A percentile compares a stretch with the other conserved stretches of the same genome.
Evolutionary conservation across 495 filamentous ascomycete species (phyloP).

Genomic region (Aspergillus carlsbadensis): DNA sequence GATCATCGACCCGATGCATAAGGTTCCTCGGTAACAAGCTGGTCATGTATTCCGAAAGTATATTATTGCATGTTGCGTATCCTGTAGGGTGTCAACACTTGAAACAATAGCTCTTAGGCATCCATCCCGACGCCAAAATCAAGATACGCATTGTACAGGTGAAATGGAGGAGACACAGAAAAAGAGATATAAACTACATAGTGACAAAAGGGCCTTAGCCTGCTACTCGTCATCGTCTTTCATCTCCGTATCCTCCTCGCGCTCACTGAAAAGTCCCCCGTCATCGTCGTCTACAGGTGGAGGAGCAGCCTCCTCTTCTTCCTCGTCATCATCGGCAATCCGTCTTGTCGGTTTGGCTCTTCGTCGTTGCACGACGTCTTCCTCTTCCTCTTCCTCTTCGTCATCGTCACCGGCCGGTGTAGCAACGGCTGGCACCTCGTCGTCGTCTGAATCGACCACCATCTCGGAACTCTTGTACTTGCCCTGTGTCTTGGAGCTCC

Average conservation of each 20-base stretch:
- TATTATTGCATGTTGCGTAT: too few species aligned
- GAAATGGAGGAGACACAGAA: background rate
- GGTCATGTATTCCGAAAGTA: too few species aligned
- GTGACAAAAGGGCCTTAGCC: background rate
- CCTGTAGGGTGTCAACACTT: too few species aligned
- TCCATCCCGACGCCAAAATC: conserved; percentile 1
- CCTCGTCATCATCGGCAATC: conserved; percentile 47
- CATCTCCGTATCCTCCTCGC: conserved; percentile 25
- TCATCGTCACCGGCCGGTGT: conserved; percentile 34
- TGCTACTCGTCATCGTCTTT: conserved; percentile 18
- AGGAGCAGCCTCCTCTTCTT: conserved; percentile 31
- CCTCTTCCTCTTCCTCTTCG: conserved; percentile 36
- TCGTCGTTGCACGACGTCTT: conserved; percentile 35
- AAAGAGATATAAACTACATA: conserved; percentile 5
- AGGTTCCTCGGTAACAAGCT: too few species aligned
- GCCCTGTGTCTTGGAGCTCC: conserved; percentile 52
- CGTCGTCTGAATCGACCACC: conserved; percentile 71
- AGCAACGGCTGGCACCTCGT: conserved; percentile 33
- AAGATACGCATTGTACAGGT: background rate
- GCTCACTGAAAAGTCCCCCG: conserved; percentile 22
- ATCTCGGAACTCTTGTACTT: conserved; percentile 83
- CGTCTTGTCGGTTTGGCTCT: conserved; percentile 36
- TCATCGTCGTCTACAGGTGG: conserved; percentile 15
- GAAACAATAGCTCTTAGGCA: background rate
- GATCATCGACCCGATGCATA: too few species aligned